Conservation (phyloP, 257 asterid species). For the Ilex asprella region DNA sequence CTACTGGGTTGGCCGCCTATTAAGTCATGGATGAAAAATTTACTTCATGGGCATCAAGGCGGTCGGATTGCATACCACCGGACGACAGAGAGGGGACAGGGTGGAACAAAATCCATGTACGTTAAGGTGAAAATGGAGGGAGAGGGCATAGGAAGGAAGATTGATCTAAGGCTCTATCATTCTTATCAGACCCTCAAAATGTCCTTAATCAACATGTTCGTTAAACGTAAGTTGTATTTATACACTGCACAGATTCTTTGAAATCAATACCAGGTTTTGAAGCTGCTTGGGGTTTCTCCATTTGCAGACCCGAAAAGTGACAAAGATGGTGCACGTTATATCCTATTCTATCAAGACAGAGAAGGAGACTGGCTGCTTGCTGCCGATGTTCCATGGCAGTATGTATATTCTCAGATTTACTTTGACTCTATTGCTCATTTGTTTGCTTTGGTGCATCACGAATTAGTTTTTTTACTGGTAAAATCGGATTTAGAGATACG, state of each 20-base stretch:
- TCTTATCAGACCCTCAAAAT: constrained; percentile 31
- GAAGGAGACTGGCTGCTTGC: constrained; percentile 69
- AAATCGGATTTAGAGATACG: too few relatives aligned
- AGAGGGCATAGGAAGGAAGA: constrained; percentile 56
- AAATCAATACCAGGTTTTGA: too few relatives aligned
- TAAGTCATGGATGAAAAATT: too few relatives aligned
- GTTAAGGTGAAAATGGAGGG: constrained; percentile 84
- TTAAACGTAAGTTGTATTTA: constrained; percentile 28
- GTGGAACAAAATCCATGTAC: constrained; percentile 21
- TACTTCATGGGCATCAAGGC: too few relatives aligned
- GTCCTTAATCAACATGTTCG: constrained; percentile 47
- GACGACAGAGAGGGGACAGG: too few relatives aligned
- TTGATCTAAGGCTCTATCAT: constrained; percentile 33
- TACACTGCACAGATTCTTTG: background rate
- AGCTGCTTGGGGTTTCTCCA: background rate
- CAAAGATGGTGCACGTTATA: background rate
- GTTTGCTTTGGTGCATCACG: too few relatives aligned
- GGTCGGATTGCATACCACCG: too few relatives aligned
- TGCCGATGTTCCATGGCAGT: constrained; percentile 64
- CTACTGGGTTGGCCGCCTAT: too few relatives aligned
- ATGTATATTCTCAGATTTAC: constrained; percentile 2
- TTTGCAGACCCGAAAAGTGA: constrained; percentile 32
- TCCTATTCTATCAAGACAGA: constrained; percentile 32
- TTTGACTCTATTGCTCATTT: too few relatives aligned
- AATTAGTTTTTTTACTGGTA: too few relatives aligned